Conservation (phyloP, 768 basidiomycete species). For the Mycena vitilis region DNA sequence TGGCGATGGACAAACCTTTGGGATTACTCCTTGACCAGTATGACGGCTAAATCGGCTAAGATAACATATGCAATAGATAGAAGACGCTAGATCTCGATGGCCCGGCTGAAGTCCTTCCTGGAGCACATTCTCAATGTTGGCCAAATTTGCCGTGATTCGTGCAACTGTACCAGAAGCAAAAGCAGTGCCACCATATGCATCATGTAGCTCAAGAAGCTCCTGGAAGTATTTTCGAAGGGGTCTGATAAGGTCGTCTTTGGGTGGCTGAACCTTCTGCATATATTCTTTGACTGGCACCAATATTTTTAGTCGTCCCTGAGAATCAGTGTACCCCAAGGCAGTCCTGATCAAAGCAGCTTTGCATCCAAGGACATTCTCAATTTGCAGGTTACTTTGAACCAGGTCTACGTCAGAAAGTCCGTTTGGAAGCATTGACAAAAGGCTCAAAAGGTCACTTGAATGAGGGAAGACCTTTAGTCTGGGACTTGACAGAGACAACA, state of each 20-base stretch:
- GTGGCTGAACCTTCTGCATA: not conserved
- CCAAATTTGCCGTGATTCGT: not conserved
- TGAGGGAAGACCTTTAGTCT: not conserved
- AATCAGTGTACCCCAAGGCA: not conserved
- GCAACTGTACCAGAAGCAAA: too few relatives aligned
- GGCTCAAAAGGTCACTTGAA: not conserved
- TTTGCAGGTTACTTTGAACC: not conserved
- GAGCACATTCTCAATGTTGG: not conserved
- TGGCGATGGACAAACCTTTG: not conserved
- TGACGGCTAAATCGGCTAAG: not conserved
- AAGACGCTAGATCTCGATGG: not conserved
- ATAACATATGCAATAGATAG: not conserved
- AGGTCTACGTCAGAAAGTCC: not conserved
- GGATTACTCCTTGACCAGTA: not conserved
- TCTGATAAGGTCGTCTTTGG: too few relatives aligned
- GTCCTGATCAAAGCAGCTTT: not conserved
- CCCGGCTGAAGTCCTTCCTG: not conserved
- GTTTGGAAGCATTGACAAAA: slow-evolving; percentile 1
- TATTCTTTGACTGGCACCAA: not conserved
- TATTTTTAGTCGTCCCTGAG: not conserved
- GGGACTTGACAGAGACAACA: not conserved
- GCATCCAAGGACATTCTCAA: not conserved
- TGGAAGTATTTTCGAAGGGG: not conserved
- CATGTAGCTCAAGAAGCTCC: not conserved
- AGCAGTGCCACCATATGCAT: not conserved